Evolutionary conservation across 2,329 filamentous ascomycete species (phyloP).

Genomic region (Byssothecium circinans): DNA sequence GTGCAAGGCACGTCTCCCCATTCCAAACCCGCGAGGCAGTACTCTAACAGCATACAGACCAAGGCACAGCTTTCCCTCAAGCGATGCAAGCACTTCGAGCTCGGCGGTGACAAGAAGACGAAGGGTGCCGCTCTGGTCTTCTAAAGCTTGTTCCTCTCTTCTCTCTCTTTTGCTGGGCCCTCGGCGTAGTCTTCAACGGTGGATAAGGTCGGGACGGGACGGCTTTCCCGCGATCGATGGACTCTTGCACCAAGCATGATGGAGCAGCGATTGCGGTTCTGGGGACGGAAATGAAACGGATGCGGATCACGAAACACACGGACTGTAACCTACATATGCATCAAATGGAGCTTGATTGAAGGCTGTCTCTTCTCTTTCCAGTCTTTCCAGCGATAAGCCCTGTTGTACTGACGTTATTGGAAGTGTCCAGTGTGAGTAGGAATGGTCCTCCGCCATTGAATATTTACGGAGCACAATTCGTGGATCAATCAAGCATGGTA

Average conservation of each 20-base stretch:
- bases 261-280: conserved; percentile 32
- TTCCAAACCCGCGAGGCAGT: background rate
- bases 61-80: conserved; percentile 98
- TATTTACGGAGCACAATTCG: no score
- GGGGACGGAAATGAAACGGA: conserved; percentile 34
- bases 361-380: conserved; percentile 11
- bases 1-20: conserved; percentile 67
- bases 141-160: conserved; percentile 67
- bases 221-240: conserved; percentile 32
- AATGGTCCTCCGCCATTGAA: no score
- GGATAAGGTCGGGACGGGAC: conserved; percentile 37
- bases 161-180: conserved; percentile 45
- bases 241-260: conserved; percentile 35
- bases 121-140: conserved; percentile 99
- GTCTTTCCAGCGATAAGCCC: background rate
- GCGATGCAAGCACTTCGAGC: conserved; percentile 99
- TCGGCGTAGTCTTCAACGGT: conserved; percentile 43
- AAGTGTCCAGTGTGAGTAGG: conserved; percentile 3
- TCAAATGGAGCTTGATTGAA: conserved; percentile 46
- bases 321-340: conserved; percentile 46
- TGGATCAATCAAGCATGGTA: no score
- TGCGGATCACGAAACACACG: conserved; percentile 39
- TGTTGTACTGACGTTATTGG: background rate
- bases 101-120: conserved; percentile 99
- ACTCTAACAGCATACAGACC: conserved; percentile 53